These are phyloP conservation scores for Phytophthora agathidicida DNA, from an alignment of 352 stramenopile species.

Conservation along the genomic window DNA sequence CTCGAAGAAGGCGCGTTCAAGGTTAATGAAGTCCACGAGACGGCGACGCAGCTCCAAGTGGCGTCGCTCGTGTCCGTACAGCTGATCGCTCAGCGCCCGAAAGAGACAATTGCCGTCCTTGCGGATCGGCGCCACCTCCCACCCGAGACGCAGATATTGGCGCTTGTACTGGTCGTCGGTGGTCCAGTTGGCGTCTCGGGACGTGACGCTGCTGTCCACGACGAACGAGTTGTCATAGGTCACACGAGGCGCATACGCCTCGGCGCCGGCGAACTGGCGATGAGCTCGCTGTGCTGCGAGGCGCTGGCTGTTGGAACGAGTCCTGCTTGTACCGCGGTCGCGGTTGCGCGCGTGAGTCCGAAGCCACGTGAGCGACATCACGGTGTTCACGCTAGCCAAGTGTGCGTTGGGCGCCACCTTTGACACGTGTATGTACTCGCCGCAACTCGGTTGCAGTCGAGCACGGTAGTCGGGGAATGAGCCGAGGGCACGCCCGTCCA, in stretches of 20 bases:
- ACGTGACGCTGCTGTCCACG: conserved; percentile 34
- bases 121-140: conserved; percentile 40
- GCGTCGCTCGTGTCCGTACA: conserved; percentile 51
- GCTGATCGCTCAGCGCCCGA: conserved; percentile 63
- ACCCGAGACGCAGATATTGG: conserved; percentile 48
- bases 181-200: conserved; percentile 40
- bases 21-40: conserved; percentile 60
- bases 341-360: conserved; percentile 35
- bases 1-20: conserved; percentile 45
- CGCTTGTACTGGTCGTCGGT: conserved; percentile 51
- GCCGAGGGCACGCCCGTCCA: conserved; percentile 2
- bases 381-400: conserved; percentile 6
- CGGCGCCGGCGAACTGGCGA: conserved; percentile 24
- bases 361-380: conserved; percentile 45
- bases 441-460: conserved; percentile 25
- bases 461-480: conserved; percentile 32
- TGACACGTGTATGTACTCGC: conserved; percentile 8
- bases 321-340: conserved; percentile 23
- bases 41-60: conserved; percentile 56
- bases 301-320: conserved; percentile 30
- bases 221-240: conserved; percentile 43
- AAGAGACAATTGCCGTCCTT: conserved; percentile 71
- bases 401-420: conserved; percentile 14
- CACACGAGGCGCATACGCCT: conserved; percentile 27
- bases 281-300: conserved; percentile 30